These are phyloP conservation scores for Amphibolis antarctica DNA, from an alignment of 106 monocot species.

Conservation along the genomic window DNA sequence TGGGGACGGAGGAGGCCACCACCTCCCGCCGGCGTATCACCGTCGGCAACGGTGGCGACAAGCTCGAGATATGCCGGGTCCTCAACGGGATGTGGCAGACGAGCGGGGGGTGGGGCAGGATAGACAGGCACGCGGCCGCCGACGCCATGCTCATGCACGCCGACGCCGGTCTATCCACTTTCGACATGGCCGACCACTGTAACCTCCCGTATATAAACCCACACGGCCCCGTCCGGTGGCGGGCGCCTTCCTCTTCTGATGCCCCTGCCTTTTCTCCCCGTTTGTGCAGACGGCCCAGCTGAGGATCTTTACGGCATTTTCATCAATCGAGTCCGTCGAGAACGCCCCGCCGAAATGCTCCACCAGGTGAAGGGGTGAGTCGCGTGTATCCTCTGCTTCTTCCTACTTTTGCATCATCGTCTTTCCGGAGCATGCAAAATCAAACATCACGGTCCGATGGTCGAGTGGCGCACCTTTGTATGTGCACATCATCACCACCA, in stretches of 20 bases:
- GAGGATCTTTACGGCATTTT: slow-evolving; percentile 95
- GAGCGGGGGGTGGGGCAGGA: slow-evolving; percentile 93
- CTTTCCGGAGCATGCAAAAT: no score
- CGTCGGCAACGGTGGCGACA: slow-evolving; percentile 43
- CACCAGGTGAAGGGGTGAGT: slow-evolving; percentile 71
- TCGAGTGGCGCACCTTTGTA: no score
- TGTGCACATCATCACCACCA: background rate
- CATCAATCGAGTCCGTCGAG: slow-evolving; percentile 86
- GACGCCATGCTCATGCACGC: slow-evolving; percentile 83
- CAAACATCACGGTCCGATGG: no score
- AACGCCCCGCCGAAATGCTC: slow-evolving; percentile 76
- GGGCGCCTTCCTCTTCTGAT: background rate
- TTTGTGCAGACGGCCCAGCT: slow-evolving; percentile 76
- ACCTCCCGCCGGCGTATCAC: slow-evolving; percentile 18
- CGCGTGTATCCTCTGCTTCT: background rate
- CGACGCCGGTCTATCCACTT: slow-evolving; percentile 82
- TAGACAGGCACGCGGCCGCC: slow-evolving; percentile 82
- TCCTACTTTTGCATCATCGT: no score
- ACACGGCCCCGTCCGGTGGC: no score
- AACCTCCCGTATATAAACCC: slow-evolving; percentile 5
- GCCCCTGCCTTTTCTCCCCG: background rate
- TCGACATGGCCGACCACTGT: slow-evolving; percentile 99
- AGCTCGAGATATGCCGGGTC: slow-evolving; percentile 70
- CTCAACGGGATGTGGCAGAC: slow-evolving; percentile 99
- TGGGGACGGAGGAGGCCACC: slow-evolving; percentile 12